Base-by-base conservation (phyloP, 345 rosid genomes). In the Gossypium sturtianum region DNA sequence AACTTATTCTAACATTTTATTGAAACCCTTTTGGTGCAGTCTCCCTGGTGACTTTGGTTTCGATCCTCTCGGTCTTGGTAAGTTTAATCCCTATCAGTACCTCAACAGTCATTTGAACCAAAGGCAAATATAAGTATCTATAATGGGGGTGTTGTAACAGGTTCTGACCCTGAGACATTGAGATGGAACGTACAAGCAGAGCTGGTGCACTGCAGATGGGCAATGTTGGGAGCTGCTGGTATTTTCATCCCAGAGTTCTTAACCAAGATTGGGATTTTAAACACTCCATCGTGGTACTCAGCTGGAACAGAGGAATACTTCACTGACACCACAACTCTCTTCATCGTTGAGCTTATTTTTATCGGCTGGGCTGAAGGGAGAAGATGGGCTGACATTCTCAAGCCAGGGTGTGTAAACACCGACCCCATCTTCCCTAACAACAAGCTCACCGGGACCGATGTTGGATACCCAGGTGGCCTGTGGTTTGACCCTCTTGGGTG, bases 401-500 rank as follows among this genome's bases (percentile, higher is more conserved):
- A 95, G 82, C 98, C 99, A 45, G 97, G 99, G 16, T 86, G 93
- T 43, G 99, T 93, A 5, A 95, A 95, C 87, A 95, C 98, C 1
- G 98, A 93, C 82, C 97, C 98, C 3, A 80, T 95, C 71, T 95
- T 95, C 92, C 96, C 99, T 20, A 87, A 95, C 93, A 93, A 93
- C 89, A 95, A 93, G 84, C 90, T 95, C 71, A 93, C 97, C 0
- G 98, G 98, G 0, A 95, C 96, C 1, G 98, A 95, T 20, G 99
- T 95, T 11, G 99, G 98, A 13, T 95, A 95, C 88, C 99, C 99
- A 0, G 98, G 98, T n/a, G 97, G 99, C 71, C 85, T 95, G 4
- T 93, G 99, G 99, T 95, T 93, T 22, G 99, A 95, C 86, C 99
- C 98, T 2, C 84, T 95, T 58, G 99, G 99, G 4, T 95, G 97